Evolutionary conservation across 192 early-diverging fungal species (phyloP), one percentile per base, ranked within the genome.

Genomic region (Funneliformis geosporum): DNA sequence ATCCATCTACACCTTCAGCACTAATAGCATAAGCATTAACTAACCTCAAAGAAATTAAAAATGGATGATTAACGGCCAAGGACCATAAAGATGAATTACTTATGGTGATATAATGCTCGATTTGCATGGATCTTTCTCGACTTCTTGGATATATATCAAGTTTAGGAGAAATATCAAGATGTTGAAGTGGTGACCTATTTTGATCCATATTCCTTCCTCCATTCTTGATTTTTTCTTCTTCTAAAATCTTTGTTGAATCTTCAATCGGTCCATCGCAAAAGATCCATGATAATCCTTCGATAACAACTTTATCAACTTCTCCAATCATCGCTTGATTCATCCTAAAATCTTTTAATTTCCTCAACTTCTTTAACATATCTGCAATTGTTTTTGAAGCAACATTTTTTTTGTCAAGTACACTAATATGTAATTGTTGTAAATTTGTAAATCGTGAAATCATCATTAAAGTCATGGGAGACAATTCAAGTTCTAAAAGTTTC

Each of bases 251-350:
- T 42, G 33, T 44, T 18, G 8, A 5, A 42, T 38, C 8, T 25
- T 69, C 67, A 6, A 69, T 8, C 9, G 38, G 38, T 6, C 39
- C 67, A n/a, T 69, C 67, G 43, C 67, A 69, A 10, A 21, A 18
- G n/a, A 69, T n/a, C 67, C 67, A 69, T 23, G 67, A 33, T 21
- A 73, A 33, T 0, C 72, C 72, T 18, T 73, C 47, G 2, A n/a
- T 69, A 27, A 73, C n/a, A 8, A 73, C 23, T 16, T 10, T n/a
- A 33, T 73, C 72, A 28, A 59, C 25, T 38, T 73, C 42, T 16
- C 68, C 72, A 38, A 73, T 73, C 43, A 73, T 73, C 39, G 39
- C 42, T 59, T 73, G 72, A 27, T 73, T 73, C 72, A 73, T 47
- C 27, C 72, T 73, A 55, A 73, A 73, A 39, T 73, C 46, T 28